Percentiles rank a stretch among this genome's conserved stretches.
These are phyloP conservation scores for Echria macrotheca DNA, from an alignment of 495 filamentous ascomycete species.

Conservation along the genomic window DNA sequence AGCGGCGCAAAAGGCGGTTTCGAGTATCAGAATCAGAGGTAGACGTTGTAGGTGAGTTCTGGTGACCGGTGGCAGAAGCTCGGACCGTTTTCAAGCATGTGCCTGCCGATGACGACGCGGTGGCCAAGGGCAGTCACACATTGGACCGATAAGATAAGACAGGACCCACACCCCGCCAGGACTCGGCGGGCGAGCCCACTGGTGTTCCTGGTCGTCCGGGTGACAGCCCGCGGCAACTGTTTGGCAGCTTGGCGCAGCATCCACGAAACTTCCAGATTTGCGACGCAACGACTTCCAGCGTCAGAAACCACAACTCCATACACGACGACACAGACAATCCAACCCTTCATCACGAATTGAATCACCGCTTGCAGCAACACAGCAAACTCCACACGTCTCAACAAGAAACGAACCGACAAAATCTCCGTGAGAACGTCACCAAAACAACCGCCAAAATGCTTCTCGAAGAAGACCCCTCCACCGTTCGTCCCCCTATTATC, in stretches of 20 bases:
- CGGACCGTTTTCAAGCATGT: constrained; percentile 22
- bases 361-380: neutral
- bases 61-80: constrained; percentile 17
- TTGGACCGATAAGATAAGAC: constrained; percentile 31
- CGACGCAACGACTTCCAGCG: no score
- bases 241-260: no score
- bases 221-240: no score
- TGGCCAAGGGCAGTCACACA: constrained; percentile 7
- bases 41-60: constrained; percentile 5
- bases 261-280: no score
- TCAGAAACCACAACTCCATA: no score
- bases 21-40: neutral
- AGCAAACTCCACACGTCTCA: neutral
- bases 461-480: constrained; percentile 91
- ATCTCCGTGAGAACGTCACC: no score
- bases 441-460: constrained; percentile 64
- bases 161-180: neutral
- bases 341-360: neutral
- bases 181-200: neutral
- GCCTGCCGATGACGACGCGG: constrained; percentile 30
- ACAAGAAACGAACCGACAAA: neutral
- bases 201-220: constrained; percentile 14
- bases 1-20: no score
- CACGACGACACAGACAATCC: neutral
- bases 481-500: constrained; percentile 45